Base-by-base conservation (phyloP, 257 asterid genomes). In the Penstemon davidsonii region DNA sequence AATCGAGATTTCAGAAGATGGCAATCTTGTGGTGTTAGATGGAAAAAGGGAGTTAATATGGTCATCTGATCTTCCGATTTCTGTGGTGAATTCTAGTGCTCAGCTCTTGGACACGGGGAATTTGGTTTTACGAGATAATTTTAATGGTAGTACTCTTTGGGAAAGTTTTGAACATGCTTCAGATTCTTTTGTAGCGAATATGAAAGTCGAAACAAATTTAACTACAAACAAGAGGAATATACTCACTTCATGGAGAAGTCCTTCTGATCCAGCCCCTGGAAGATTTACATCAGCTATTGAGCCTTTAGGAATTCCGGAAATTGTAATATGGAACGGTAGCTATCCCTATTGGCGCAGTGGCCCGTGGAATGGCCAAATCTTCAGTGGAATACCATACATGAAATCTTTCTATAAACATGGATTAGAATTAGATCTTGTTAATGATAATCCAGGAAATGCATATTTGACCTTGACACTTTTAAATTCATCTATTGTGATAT, bases 331-430 rank as follows among this genome's bases (percentile, higher is more conserved):
- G 96, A 86, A 87, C n/a, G 96, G 94, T 37, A n/a, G 0, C 4
- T 66, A 76, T 7, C 78, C 92, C 36, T 78, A 63, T 38, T 92
- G 96, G 98, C 83, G 96, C 71, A 92, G 91, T 38, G 98, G 96
- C n/a, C 78, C 84, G 25, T 91, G 85, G 83, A 76, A 79, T 57
- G 89, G 94, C 0, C 15, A 69, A 33, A 42, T 66, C 0, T 91
- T 89, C 63, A 69, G 37, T 0, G 98, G 98, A 0, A 64, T 92
- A 4, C 87, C 81, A 0, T 69, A 70, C 0, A 70, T 80, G 73
- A 77, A 64, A 55, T 45, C 85, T 6, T 46, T 54, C 3, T 75
- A 56, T 10, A 42, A 50, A 0, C 80, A 64, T 38, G 98, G 98
- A 13, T 89, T 89, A 70, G 73, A 56, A 74, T 68, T 15, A 15